Evolutionary conservation across 371 early-diverging fungal genomes (phyloP).

Genomic region (Rhizomucor pusillus): DNA sequence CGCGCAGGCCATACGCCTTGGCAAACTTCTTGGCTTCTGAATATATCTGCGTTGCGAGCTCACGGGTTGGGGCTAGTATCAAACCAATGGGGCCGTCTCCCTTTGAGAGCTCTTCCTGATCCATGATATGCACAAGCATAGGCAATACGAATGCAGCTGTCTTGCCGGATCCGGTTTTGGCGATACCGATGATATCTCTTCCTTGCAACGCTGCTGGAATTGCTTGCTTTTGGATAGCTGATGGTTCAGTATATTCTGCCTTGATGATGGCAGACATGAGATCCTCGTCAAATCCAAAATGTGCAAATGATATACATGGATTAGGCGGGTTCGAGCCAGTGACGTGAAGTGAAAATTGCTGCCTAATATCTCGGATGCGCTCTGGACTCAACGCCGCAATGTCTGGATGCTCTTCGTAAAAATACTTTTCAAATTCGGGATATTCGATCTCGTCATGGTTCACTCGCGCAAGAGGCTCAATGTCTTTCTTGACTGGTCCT

Average conservation of each 20-base stretch:
- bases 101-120: conserved; percentile 65
- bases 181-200: conserved; percentile 87
- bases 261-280: conserved; percentile 64
- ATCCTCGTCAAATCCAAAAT: conserved; percentile 79
- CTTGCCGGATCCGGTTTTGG: conserved; percentile 84
- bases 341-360: conserved; percentile 59
- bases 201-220: conserved; percentile 77
- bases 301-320: conserved; percentile 87
- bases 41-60: conserved; percentile 89
- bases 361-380: conserved; percentile 57
- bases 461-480: conserved; percentile 65
- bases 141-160: conserved; percentile 79
- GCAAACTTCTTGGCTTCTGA: conserved; percentile 78
- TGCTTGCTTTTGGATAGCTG: conserved; percentile 78
- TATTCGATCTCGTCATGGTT: conserved; percentile 78
- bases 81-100: conserved; percentile 76
- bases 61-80: conserved; percentile 85
- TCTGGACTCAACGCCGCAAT: conserved; percentile 58
- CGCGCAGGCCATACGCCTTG: conserved; percentile 68
- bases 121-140: conserved; percentile 87
- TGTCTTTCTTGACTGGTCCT: conserved; percentile 45
- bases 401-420: conserved; percentile 80
- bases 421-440: conserved; percentile 74
- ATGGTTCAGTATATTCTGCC: conserved; percentile 69
- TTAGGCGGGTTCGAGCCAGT: conserved; percentile 65